Conservation (phyloP, 306 rosid genomes). For the Abrus pulchellus region DNA sequence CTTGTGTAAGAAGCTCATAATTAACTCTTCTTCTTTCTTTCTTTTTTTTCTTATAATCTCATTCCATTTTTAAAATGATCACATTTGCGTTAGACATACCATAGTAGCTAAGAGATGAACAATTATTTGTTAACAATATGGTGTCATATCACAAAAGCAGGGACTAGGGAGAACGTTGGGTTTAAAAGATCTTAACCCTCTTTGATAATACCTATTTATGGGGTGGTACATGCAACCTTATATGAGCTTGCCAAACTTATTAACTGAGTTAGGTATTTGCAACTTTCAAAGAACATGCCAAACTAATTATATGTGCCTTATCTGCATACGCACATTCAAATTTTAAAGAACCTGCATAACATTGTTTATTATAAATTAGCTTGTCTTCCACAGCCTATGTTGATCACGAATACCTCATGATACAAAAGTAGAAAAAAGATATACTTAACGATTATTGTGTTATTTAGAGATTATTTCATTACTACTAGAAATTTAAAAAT, state of each 20-base stretch:
- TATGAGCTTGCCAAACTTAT: background rate
- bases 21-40: too few relatives aligned
- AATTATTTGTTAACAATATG: too few relatives aligned
- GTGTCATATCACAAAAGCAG: too few relatives aligned
- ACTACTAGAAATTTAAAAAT: background rate
- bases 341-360: background rate
- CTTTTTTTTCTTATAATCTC: too few relatives aligned
- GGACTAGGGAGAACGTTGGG: too few relatives aligned
- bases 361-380: background rate
- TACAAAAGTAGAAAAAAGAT: background rate
- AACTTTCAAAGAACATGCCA: background rate
- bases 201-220: too few relatives aligned
- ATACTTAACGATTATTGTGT: background rate
- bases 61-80: too few relatives aligned
- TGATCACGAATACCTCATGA: background rate
- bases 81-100: too few relatives aligned
- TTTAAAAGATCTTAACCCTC: too few relatives aligned
- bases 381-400: background rate
- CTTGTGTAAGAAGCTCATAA: too few relatives aligned
- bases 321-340: too few relatives aligned
- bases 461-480: background rate
- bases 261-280: background rate
- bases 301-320: background rate
- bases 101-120: too few relatives aligned
- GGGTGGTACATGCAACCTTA: background rate